A percentile compares a stretch with the other conserved stretches of the same genome.
Evolutionary conservation across 495 filamentous ascomycete genomes (phyloP).

Genomic region (Aspergillus heteromorphus): DNA sequence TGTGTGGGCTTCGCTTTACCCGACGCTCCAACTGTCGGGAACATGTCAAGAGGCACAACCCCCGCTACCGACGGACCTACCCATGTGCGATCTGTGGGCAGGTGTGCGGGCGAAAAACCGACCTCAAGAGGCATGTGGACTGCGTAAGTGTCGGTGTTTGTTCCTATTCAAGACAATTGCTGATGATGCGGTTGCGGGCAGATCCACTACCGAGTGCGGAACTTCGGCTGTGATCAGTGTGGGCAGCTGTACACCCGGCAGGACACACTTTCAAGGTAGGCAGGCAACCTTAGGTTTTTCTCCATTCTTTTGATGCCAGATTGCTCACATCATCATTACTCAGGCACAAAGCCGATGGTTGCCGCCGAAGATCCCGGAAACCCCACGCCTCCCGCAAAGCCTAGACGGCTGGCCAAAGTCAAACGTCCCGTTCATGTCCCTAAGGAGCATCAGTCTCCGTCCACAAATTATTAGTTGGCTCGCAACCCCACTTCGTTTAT

Average conservation of each 20-base stretch:
- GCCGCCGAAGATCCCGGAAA: neutral
- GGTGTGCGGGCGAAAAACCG: constrained; percentile 61
- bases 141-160: constrained; percentile 50
- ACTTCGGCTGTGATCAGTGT: constrained; percentile 67
- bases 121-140: constrained; percentile 74
- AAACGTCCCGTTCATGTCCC: too few relatives aligned
- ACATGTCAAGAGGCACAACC: constrained; percentile 87
- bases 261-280: constrained; percentile 78
- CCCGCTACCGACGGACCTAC: constrained; percentile 63
- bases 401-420: too few relatives aligned
- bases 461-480: too few relatives aligned
- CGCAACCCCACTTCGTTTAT: too few relatives aligned
- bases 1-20: constrained; percentile 78
- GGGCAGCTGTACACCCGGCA: constrained; percentile 71
- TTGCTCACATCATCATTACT: constrained; percentile 5
- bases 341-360: constrained; percentile 16
- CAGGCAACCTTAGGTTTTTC: constrained; percentile 13
- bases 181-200: constrained; percentile 23
- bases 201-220: constrained; percentile 70
- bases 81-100: constrained; percentile 56
- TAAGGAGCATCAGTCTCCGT: too few relatives aligned
- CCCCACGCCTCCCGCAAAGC: neutral
- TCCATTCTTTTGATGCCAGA: neutral
- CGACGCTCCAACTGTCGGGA: constrained; percentile 86
- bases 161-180: neutral